phyloP scores from a whole-genome alignment of 2,329 filamentous ascomycete genomes.

The Neoscytalidium dimidiatum region DNA sequence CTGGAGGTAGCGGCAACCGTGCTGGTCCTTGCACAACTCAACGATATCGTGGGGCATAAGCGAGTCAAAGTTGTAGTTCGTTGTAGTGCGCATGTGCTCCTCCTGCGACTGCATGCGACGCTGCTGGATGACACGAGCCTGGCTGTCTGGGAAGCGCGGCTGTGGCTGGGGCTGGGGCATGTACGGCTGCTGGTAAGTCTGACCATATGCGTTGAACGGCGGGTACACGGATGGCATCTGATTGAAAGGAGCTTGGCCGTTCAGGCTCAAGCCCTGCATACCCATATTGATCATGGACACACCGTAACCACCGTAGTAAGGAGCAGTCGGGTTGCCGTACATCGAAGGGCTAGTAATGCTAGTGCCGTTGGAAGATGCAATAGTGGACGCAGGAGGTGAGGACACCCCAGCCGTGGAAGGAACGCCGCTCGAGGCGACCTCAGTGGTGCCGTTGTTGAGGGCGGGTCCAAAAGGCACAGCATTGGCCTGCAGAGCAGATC shows the following conservation, averaged over 20 bases:
- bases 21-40: constrained; percentile 92
- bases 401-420: not conserved
- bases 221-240: constrained; percentile 25
- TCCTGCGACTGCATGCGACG: constrained; percentile 74
- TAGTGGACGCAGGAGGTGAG: constrained; percentile 7
- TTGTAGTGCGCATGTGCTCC: constrained; percentile 68
- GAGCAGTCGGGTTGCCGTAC: constrained; percentile 18
- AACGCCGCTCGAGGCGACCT: not conserved
- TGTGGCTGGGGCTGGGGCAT: constrained; percentile 39
- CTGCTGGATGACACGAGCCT: constrained; percentile 73
- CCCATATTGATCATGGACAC: constrained; percentile 67
- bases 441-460: constrained; percentile 27
- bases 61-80: constrained; percentile 68
- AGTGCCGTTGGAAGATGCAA: not conserved
- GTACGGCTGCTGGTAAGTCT: constrained; percentile 26
- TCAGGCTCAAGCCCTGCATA: constrained; percentile 64
- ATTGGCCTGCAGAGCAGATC: constrained; percentile 76
- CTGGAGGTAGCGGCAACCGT: constrained; percentile 94
- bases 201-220: constrained; percentile 20
- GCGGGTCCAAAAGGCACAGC: constrained; percentile 77
- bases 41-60: constrained; percentile 82
- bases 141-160: constrained; percentile 66
- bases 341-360: not conserved
- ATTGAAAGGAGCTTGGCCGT: constrained; percentile 30
- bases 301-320: constrained; percentile 54